phyloP scores from a whole-genome alignment of 345 rosid genomes.

The Camelina hispida region DNA sequence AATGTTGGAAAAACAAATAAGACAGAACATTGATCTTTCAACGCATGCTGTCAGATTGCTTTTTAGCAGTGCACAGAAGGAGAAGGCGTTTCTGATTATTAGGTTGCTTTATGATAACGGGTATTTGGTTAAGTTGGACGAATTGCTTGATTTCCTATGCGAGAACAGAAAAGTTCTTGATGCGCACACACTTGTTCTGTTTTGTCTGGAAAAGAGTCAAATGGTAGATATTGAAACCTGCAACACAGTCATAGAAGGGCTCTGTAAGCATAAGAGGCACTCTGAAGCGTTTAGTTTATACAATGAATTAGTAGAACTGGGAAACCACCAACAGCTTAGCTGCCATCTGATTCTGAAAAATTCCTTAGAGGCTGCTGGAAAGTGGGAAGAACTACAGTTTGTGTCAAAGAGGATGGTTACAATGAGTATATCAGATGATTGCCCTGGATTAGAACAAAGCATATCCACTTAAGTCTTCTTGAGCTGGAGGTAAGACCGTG shows the following conservation, averaged over 20 bases:
- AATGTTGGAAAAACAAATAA: conserved; percentile 63
- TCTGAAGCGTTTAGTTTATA: conserved; percentile 73
- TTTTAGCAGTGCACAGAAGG: conserved; percentile 48
- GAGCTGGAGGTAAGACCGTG: not conserved
- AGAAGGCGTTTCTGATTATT: conserved; percentile 59
- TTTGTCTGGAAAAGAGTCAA: conserved; percentile 64
- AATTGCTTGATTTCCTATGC: conserved; percentile 57
- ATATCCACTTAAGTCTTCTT: conserved; percentile 16
- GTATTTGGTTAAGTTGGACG: conserved; percentile 61
- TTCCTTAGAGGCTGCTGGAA: conserved; percentile 62
- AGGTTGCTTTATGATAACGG: conserved; percentile 62
- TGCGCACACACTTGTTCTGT: conserved; percentile 60
- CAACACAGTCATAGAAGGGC: conserved; percentile 59
- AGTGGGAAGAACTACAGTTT: conserved; percentile 60
- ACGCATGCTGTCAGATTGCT: conserved; percentile 61
- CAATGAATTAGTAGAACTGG: conserved; percentile 68
- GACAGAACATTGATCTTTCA: conserved; percentile 66
- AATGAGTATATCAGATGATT: conserved; percentile 29
- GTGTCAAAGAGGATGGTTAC: conserved; percentile 63
- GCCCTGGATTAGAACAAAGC: conserved; percentile 10
- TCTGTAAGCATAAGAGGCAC: conserved; percentile 58
- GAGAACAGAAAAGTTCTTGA: conserved; percentile 52
- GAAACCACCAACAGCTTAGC: conserved; percentile 54
- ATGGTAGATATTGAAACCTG: conserved; percentile 50
- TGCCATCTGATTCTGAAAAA: conserved; percentile 57